Evolutionary conservation across 257 asterid genomes (phyloP).

Genomic region (Ballota nigra): DNA sequence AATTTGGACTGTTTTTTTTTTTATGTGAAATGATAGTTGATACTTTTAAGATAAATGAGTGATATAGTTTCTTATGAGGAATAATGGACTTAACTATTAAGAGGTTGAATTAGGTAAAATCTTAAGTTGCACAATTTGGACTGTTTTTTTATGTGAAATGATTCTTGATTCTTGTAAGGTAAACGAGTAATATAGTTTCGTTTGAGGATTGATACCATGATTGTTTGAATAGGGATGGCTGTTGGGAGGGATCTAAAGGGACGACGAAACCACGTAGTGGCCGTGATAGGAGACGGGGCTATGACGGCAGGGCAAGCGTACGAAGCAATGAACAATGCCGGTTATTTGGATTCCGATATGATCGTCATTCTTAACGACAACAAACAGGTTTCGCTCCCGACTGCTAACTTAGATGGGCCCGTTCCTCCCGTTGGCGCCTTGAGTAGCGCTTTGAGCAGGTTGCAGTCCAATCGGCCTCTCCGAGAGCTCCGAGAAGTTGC

Average conservation of each 20-base stretch:
- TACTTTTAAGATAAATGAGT: too few relatives aligned
- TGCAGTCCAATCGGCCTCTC: conserved; percentile 24
- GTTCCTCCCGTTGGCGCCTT: conserved; percentile 56
- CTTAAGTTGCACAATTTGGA: neutral
- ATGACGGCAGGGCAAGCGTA: conserved; percentile 69
- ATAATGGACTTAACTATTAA: too few relatives aligned
- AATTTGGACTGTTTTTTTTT: too few relatives aligned
- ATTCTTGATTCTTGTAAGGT: too few relatives aligned
- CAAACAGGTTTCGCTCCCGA: conserved; percentile 24
- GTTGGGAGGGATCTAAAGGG: conserved; percentile 56
- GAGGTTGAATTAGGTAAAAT: conserved; percentile 59
- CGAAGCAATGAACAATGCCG: conserved; percentile 66
- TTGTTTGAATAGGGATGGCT: conserved; percentile 58
- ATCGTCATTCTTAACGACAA: conserved; percentile 59
- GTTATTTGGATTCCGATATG: conserved; percentile 59
- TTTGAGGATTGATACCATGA: too few relatives aligned
- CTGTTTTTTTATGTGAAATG: neutral
- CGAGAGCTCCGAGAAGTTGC: conserved; percentile 29
- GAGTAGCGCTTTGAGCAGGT: conserved; percentile 52
- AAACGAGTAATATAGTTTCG: too few relatives aligned
- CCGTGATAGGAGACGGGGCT: conserved; percentile 62
- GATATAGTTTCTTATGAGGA: too few relatives aligned
- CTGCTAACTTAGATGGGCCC: conserved; percentile 39
- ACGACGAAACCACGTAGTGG: conserved; percentile 43
- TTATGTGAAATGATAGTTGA: too few relatives aligned